Evolutionary conservation across 495 filamentous ascomycete genomes (phyloP).

Genomic region (Neurospora tetraspora): DNA sequence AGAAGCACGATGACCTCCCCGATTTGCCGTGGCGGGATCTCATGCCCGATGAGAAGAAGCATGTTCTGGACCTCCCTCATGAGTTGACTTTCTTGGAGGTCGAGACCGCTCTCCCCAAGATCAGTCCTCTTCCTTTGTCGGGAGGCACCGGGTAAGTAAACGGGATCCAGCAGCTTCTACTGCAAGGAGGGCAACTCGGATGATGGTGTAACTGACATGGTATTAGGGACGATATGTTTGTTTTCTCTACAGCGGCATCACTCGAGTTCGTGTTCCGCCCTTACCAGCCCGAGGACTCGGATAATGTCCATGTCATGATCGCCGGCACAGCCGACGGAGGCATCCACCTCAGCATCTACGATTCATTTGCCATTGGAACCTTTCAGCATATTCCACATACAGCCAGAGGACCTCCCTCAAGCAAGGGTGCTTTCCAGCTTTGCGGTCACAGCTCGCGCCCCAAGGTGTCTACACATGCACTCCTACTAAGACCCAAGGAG

Average conservation of each 20-base stretch:
- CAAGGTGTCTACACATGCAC: conserved; percentile 62
- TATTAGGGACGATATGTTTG: conserved; percentile 51
- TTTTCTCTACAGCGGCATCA: conserved; percentile 58
- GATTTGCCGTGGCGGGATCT: conserved; percentile 19
- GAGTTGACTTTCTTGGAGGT: conserved; percentile 71
- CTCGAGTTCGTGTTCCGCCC: conserved; percentile 63
- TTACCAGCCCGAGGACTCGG: conserved; percentile 47
- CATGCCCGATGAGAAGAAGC: conserved; percentile 25
- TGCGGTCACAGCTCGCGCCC: conserved; percentile 61
- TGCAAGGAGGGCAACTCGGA: neutral
- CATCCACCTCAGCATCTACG: conserved; percentile 80
- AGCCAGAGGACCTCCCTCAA: neutral
- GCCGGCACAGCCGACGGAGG: conserved; percentile 67
- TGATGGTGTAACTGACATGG: conserved; percentile 10
- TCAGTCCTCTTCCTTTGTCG: conserved; percentile 55
- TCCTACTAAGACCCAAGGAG: conserved; percentile 43
- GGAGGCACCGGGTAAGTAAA: conserved; percentile 46
- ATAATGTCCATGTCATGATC: conserved; percentile 73
- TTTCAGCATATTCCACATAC: conserved; percentile 31
- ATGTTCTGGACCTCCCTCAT: conserved; percentile 54
- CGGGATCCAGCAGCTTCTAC: neutral
- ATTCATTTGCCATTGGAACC: conserved; percentile 76
- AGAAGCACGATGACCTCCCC: neutral
- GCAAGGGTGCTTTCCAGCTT: conserved; percentile 25
- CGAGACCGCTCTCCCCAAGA: conserved; percentile 68